Evolutionary conservation across 768 basidiomycete genomes (phyloP), one percentile per base, ranked within the genome.

Genomic region (Macrolepiota fuliginosa): DNA sequence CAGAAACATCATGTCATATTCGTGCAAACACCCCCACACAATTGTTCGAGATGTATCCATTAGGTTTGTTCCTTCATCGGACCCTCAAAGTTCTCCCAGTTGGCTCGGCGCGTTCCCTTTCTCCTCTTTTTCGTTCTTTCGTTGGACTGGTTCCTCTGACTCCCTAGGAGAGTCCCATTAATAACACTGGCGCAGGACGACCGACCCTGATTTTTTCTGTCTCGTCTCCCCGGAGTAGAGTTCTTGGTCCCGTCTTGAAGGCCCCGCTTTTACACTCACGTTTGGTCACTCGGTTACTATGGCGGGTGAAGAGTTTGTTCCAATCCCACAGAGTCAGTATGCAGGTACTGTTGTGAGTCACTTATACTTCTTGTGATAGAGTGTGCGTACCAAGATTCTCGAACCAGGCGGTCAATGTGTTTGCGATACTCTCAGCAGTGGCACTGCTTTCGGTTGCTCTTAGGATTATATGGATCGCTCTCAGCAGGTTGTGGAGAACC

Each of bases 401-500:
- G 47, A 82, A 32, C 7, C 29, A 32, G 82, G 76, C 78, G 57
- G 78, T 85, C 62, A 79, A 81, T 60, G 72, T 74, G 22, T 84
- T 88, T 66, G 83, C 87, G 17, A 61, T 82, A 47, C 67, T 87
- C 32, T 86, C 87, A 9, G 71, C 83, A 19, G 58, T 84, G 36
- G 85, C 84, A 3, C 70, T 90, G 42, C 66, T 77, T 19, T 81
- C 80, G 13, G 80, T 89, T 54, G 75, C 74, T 58, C 58, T 78
- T 32, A 81, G 85, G 61, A 74, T 81, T 39, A 63, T 77, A 51
- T 86, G 80, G 74, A 71, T 86, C 46, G 81, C 76, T 45, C 36
- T 80, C 25, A 70, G 70, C 56, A 71, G 75, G 36, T 65, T 72
- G 62, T 65, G 77, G 61, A 68, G 64, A 35, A 67, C 58, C 37